Base-by-base conservation (phyloP, 2,329 filamentous ascomycete genomes). In the Gnomoniopsis sp. region DNA sequence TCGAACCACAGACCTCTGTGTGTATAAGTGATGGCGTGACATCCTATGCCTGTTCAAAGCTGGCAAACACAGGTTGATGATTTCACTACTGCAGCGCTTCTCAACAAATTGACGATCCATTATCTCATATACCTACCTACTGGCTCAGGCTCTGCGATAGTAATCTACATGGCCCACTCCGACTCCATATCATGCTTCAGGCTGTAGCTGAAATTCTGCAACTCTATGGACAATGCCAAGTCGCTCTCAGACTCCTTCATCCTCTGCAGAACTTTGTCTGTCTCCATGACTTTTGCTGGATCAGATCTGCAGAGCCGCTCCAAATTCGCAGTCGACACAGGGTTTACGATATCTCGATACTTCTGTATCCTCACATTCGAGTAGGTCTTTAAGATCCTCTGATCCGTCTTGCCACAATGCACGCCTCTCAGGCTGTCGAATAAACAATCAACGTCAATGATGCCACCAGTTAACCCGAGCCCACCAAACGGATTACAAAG, bases 401-500 rank as follows among this genome's bases (percentile, higher is more conserved):
- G 30, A 14, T 19, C 33, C 14, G 53, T 46, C 21, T 50, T 17
- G 2, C 48, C 53, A 1, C n/a, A 8, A n/a, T 60, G 38, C 1
- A 60, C 52, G 0, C 53, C 58, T 8, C 34, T 38, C 1, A 60
- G 3, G 17, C 53, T 57, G 11, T 60, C 53, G 19, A 49, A 55
- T 17, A 60, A 19, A 1, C 53, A 48, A 1, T 36, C 58, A 2
- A 60, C 58, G 6, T 60, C 53, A 7, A 57, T 41, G 22, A 60
- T 52, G 3, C 53, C 57, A 6, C 54, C 54, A 1, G 52, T 55
- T 2, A 59, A 47, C 0, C 57, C 57, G 21, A 59, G 38, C 0
- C 57, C 57, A 15, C 57, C 57, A 41, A 59, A 55, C 15, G 57
- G 57, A 10, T 59, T 59, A 15, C 51, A 55, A 19, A 59, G 21